These are phyloP conservation scores for Tillandsia leiboldiana DNA, from an alignment of 176 grass and related monocot genomes.

Conservation along the genomic window DNA sequence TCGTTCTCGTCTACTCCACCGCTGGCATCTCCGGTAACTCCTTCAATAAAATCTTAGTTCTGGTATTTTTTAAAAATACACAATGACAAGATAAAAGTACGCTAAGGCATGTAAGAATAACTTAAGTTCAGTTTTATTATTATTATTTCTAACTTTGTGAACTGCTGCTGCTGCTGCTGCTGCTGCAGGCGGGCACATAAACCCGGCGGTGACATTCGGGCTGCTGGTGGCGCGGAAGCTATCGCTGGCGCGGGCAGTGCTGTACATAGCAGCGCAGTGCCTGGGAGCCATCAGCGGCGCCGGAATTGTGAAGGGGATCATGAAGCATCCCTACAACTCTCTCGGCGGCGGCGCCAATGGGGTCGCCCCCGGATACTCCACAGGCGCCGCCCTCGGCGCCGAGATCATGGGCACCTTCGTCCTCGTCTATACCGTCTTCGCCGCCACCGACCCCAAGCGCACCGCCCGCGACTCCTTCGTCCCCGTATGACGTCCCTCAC, in stretches of 20 bases:
- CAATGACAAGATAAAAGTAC: too few relatives aligned
- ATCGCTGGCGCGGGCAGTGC: conserved; percentile 37
- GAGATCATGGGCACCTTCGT: conserved; percentile 82
- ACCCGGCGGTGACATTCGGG: conserved; percentile 78
- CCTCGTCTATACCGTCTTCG: conserved; percentile 71
- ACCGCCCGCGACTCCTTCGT: conserved; percentile 52
- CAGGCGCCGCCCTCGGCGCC: conserved; percentile 30
- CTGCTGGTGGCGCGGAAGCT: conserved; percentile 57
- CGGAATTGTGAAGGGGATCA: conserved; percentile 66
- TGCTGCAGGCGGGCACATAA: conserved; percentile 69
- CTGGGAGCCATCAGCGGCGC: conserved; percentile 73
- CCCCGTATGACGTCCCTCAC: conserved; percentile 23
- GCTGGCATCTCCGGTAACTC: conserved; percentile 53
- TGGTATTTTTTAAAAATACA: too few relatives aligned
- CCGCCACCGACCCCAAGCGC: conserved; percentile 65
- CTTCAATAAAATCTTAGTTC: neutral
- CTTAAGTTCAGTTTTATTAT: too few relatives aligned
- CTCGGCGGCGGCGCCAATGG: conserved; percentile 62
- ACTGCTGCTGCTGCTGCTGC: neutral
- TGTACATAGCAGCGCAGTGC: conserved; percentile 77
- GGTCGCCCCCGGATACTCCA: conserved; percentile 26
- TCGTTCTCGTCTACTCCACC: conserved; percentile 75
- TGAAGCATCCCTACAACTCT: conserved; percentile 24
- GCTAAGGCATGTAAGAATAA: too few relatives aligned
- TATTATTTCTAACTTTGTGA: neutral